A percentile compares a stretch with the other conserved stretches of the same genome.
phyloP scores from a whole-genome alignment of 148 eudicot species.

The Polygonum aviculare region DNA sequence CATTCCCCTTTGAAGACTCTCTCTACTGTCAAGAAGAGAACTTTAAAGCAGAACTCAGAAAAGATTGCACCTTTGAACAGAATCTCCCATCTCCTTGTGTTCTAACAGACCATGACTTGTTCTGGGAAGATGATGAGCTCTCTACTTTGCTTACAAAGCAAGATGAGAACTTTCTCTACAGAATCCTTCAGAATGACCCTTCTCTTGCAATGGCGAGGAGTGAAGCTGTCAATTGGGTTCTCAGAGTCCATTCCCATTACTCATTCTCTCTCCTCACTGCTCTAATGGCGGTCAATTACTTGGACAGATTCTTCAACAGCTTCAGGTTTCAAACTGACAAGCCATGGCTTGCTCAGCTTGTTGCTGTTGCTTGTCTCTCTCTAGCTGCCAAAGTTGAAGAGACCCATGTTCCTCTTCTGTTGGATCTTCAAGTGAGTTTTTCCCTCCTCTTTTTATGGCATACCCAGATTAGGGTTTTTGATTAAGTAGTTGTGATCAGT shows the following conservation, averaged over 20 bases:
- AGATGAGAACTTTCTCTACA: constrained; percentile 3
- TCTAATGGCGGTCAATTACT: constrained; percentile 41
- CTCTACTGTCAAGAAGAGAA: constrained; percentile 37
- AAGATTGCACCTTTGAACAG: constrained; percentile 15
- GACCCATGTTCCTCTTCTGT: constrained; percentile 43
- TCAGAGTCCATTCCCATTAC: constrained; percentile 26
- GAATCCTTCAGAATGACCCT: constrained; percentile 5
- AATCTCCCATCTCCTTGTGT: not conserved
- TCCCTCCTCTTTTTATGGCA: not conserved
- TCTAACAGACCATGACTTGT: constrained; percentile 14
- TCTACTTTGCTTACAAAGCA: constrained; percentile 34
- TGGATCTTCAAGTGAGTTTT: constrained; percentile 59
- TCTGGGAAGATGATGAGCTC: constrained; percentile 53
- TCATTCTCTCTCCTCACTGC: constrained; percentile 34
- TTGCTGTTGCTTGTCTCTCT: constrained; percentile 53
- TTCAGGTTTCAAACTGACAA: constrained; percentile 30
- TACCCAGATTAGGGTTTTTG: not conserved
- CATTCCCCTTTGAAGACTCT: constrained; percentile 20
- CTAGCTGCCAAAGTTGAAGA: constrained; percentile 69
- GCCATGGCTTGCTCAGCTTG: constrained; percentile 52
- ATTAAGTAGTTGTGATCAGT: not conserved
- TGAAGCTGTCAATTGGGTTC: constrained; percentile 28
- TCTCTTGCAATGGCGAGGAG: constrained; percentile 16
- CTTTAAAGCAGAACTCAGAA: constrained; percentile 12
- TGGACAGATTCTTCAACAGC: constrained; percentile 39